phyloP scores from a whole-genome alignment of 306 rosid genomes.

The Ammopiptanthus mongolicus region DNA sequence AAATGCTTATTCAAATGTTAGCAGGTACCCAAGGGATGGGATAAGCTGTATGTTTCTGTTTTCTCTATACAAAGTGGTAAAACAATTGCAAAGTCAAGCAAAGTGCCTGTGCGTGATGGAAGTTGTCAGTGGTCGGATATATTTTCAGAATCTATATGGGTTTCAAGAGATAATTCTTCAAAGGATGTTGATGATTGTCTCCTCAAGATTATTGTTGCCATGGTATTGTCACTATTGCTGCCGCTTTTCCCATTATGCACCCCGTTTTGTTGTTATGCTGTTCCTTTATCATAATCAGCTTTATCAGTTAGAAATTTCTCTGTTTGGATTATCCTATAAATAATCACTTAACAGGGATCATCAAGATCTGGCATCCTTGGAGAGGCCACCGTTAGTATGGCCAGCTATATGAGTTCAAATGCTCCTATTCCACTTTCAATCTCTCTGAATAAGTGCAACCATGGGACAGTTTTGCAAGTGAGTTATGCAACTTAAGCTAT shows the following conservation, averaged over 20 bases:
- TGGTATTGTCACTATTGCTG: conserved; percentile 30
- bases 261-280: not conserved
- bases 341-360: conserved; percentile 40
- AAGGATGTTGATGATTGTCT: conserved; percentile 39
- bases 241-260: not conserved
- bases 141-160: conserved; percentile 39
- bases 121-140: conserved; percentile 55
- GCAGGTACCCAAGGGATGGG: conserved; percentile 72
- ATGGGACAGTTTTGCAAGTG: conserved; percentile 50
- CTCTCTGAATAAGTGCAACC: conserved; percentile 45
- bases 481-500: conserved; percentile 25
- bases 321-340: conserved; percentile 10
- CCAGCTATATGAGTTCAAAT: conserved; percentile 37
- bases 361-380: conserved; percentile 54
- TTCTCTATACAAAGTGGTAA: conserved; percentile 46
- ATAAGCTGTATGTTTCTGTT: conserved; percentile 54
- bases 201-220: conserved; percentile 52
- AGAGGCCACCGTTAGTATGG: conserved; percentile 46
- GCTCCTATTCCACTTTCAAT: conserved; percentile 46
- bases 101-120: conserved; percentile 47
- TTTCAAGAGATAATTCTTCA: conserved; percentile 36
- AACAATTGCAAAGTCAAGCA: conserved; percentile 37
- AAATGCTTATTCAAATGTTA: conserved; percentile 18
- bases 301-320: conserved; percentile 7
- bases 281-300: conserved; percentile 13